Percentiles rank a stretch among this genome's conserved stretches.
phyloP scores from a whole-genome alignment of 2,329 filamentous ascomycete species.

The Emydomyces testavorans region DNA sequence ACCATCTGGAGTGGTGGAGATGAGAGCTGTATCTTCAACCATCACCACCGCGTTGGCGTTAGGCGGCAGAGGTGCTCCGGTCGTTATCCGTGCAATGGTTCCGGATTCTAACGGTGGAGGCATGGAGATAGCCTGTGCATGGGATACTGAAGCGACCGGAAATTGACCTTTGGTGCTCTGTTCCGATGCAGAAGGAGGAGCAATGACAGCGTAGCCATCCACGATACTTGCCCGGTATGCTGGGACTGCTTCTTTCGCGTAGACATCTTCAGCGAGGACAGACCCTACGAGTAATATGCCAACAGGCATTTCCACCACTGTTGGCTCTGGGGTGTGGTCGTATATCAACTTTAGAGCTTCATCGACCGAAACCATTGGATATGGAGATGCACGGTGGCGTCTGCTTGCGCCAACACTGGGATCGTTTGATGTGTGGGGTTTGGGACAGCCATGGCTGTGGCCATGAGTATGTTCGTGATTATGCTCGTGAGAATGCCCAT shows the following conservation, averaged over 20 bases:
- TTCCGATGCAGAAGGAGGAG: conserved; percentile 40
- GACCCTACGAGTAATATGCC: conserved; percentile 57
- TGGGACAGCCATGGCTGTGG: conserved; percentile 52
- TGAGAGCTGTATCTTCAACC: conserved; percentile 85
- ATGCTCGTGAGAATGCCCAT: conserved; percentile 24
- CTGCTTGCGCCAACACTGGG: conserved; percentile 50
- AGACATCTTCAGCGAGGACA: conserved; percentile 73
- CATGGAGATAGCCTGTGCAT: conserved; percentile 63
- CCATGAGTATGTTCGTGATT: conserved; percentile 46
- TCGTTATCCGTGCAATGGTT: conserved; percentile 81
- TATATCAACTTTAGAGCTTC: conserved; percentile 65
- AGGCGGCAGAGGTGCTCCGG: conserved; percentile 77
- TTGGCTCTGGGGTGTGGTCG: conserved; percentile 57
- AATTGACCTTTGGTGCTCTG: conserved; percentile 62
- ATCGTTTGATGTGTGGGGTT: conserved; percentile 62
- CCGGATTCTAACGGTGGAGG: conserved; percentile 54
- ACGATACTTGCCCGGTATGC: conserved; percentile 94
- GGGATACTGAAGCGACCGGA: conserved; percentile 75
- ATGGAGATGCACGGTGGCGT: conserved; percentile 75
- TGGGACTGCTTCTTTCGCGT: conserved; percentile 69
- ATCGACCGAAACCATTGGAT: conserved; percentile 77
- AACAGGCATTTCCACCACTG: conserved; percentile 48
- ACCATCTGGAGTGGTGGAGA: conserved; percentile 63
- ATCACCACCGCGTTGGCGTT: conserved; percentile 88
- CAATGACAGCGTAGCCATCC: conserved; percentile 83